Evolutionary conservation across 2,329 filamentous ascomycete genomes (phyloP).

Genomic region (Xylariaceae sp.): DNA sequence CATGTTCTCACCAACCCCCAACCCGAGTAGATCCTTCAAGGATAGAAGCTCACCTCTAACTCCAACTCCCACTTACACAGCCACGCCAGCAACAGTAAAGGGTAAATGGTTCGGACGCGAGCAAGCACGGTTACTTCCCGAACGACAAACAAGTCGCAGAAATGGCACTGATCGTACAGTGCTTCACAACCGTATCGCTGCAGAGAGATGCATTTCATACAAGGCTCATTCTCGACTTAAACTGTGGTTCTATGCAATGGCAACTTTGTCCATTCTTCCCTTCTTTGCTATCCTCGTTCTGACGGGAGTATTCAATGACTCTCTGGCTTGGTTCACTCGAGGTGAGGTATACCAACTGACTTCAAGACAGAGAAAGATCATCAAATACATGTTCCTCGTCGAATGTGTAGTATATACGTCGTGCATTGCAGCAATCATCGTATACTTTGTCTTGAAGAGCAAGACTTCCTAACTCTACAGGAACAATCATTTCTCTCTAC

Average conservation of each 20-base stretch:
- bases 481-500: neutral
- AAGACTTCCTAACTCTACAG: neutral
- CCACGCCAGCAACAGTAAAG: neutral
- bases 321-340: conserved; percentile 52
- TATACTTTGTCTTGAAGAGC: conserved; percentile 16
- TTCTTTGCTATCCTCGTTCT: conserved; percentile 50
- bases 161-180: neutral
- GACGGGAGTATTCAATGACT: conserved; percentile 47
- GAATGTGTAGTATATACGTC: conserved; percentile 24
- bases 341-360: conserved; percentile 48
- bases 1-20: neutral
- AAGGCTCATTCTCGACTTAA: conserved; percentile 37
- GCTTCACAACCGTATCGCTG: neutral
- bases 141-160: neutral
- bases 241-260: conserved; percentile 44
- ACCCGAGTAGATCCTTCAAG: neutral
- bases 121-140: neutral
- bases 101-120: neutral
- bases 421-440: conserved; percentile 20
- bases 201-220: conserved; percentile 26
- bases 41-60: neutral
- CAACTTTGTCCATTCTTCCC: conserved; percentile 48
- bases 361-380: conserved; percentile 39
- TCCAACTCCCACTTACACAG: neutral
- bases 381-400: conserved; percentile 31